A percentile compares a stretch with the other conserved stretches of the same genome.
These are phyloP conservation scores for Fusarium xyrophilum DNA, from an alignment of 2,329 filamentous ascomycete genomes.

Conservation along the genomic window DNA sequence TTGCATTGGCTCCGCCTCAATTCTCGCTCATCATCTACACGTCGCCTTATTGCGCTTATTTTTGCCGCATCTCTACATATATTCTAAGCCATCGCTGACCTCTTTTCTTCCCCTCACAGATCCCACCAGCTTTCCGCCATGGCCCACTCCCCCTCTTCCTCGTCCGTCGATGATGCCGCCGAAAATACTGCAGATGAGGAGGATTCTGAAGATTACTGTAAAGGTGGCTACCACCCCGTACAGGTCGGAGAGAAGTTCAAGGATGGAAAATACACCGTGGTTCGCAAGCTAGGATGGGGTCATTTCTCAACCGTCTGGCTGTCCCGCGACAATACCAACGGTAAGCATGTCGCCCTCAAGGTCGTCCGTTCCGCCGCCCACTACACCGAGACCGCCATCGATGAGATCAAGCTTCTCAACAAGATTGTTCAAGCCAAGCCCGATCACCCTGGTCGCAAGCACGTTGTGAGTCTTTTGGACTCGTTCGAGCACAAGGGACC, in stretches of 20 bases:
- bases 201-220: constrained; percentile 99
- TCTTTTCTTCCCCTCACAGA: constrained; percentile 46
- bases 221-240: constrained; percentile 97
- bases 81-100: constrained; percentile 24
- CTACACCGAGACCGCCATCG: constrained; percentile 98
- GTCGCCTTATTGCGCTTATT: constrained; percentile 18
- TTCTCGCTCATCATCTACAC: constrained; percentile 21
- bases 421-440: constrained; percentile 96
- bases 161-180: constrained; percentile 80
- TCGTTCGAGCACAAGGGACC: constrained; percentile 98
- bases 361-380: constrained; percentile 97
- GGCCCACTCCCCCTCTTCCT: constrained; percentile 79
- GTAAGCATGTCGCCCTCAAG: constrained; percentile 96
- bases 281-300: constrained; percentile 96
- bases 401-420: constrained; percentile 98
- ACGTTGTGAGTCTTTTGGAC: constrained; percentile 94
- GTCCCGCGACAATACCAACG: constrained; percentile 81
- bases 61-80: constrained; percentile 6
- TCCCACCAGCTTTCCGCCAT: constrained; percentile 63
- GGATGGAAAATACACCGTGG: constrained; percentile 93
- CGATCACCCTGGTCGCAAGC: constrained; percentile 89
- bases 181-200: constrained; percentile 98
- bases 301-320: constrained; percentile 98
- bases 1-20: constrained; percentile 34
- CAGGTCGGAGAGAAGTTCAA: constrained; percentile 96